A percentile compares a stretch with the other conserved stretches of the same genome.
Conservation (phyloP, 1,284 basidiomycete genomes). For the Apiotrichum gamsii region DNA sequence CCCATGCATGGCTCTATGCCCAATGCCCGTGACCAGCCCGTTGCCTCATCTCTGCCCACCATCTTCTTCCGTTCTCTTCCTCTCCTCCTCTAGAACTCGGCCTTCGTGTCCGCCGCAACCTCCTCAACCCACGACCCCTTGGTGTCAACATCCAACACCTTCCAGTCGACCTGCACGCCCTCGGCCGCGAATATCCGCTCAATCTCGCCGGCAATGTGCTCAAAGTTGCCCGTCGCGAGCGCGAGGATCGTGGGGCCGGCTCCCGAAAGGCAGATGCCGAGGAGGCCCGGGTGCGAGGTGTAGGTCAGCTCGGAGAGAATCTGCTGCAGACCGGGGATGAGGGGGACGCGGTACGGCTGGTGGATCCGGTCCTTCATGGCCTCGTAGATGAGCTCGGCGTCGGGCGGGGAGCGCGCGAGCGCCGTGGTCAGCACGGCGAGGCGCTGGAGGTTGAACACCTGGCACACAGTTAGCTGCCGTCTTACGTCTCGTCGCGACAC, state of each 20-base stretch:
- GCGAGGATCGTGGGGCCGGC: slow-evolving; percentile 97
- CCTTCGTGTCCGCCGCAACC: too few relatives aligned
- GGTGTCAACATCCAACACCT: slow-evolving; percentile 47
- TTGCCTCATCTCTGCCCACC: too few relatives aligned
- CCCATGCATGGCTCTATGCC: too few relatives aligned
- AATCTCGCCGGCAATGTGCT: slow-evolving; percentile 74
- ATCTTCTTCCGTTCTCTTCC: too few relatives aligned
- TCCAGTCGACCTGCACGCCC: slow-evolving; percentile 62
- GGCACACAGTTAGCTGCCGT: slow-evolving; percentile 9
- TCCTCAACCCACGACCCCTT: slow-evolving; percentile 46
- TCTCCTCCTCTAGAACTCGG: too few relatives aligned
- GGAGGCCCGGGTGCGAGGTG: slow-evolving; percentile 77
- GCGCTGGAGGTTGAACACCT: slow-evolving; percentile 98
- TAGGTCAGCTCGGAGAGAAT: slow-evolving; percentile 86
- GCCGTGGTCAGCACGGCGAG: slow-evolving; percentile 97
- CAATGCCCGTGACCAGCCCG: too few relatives aligned
- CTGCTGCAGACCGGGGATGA: slow-evolving; percentile 93
- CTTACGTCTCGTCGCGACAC: too few relatives aligned
- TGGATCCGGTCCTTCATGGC: slow-evolving; percentile 99
- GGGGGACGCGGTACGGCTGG: slow-evolving; percentile 85
- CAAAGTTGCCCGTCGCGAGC: slow-evolving; percentile 79
- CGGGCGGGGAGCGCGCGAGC: slow-evolving; percentile 80
- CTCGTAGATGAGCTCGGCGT: slow-evolving; percentile 91
- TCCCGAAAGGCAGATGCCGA: slow-evolving; percentile 96
- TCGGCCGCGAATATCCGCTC: slow-evolving; percentile 64